Conservation (phyloP, 345 rosid species). For the Lumnitzera racemosa region DNA sequence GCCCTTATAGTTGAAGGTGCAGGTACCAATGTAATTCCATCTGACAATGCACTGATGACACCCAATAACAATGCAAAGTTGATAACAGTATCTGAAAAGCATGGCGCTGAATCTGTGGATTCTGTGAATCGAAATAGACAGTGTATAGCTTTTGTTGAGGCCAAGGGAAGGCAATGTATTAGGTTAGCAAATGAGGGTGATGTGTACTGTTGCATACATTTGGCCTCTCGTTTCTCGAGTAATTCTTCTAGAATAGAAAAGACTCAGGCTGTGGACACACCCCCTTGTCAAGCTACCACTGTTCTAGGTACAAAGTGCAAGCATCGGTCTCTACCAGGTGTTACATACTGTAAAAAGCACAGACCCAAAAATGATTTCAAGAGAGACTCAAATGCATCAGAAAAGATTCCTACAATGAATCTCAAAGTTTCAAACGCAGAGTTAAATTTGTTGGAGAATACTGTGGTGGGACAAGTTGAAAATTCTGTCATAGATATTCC, state of each 20-base stretch:
- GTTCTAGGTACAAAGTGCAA: constrained; percentile 95
- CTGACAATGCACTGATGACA: constrained; percentile 23
- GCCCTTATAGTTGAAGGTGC: constrained; percentile 57
- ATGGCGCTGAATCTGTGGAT: constrained; percentile 37
- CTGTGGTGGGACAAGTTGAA: constrained; percentile 36
- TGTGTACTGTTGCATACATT: constrained; percentile 93
- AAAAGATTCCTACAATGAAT: constrained; percentile 45
- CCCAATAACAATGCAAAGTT: constrained; percentile 25
- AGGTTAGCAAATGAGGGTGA: constrained; percentile 99
- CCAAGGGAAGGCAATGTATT: constrained; percentile 94
- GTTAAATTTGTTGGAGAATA: constrained; percentile 33
- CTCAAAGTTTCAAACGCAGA: constrained; percentile 36
- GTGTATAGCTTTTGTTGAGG: constrained; percentile 85
- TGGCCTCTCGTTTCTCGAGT: constrained; percentile 88
- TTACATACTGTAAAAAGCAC: constrained; percentile 84
- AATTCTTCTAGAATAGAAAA: constrained; percentile 46
- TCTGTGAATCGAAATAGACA: constrained; percentile 66
- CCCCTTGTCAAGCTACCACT: constrained; percentile 88
- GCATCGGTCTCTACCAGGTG: constrained; percentile 84
- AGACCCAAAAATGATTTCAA: constrained; percentile 43
- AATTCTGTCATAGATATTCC: constrained; percentile 41
- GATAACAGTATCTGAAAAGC: constrained; percentile 28
- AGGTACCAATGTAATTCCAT: constrained; percentile 24
- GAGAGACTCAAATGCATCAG: constrained; percentile 19
- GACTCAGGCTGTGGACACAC: constrained; percentile 45